These are phyloP conservation scores for Trichomonas tenax DNA, from an alignment of 208 protist species.

Conservation along the genomic window DNA sequence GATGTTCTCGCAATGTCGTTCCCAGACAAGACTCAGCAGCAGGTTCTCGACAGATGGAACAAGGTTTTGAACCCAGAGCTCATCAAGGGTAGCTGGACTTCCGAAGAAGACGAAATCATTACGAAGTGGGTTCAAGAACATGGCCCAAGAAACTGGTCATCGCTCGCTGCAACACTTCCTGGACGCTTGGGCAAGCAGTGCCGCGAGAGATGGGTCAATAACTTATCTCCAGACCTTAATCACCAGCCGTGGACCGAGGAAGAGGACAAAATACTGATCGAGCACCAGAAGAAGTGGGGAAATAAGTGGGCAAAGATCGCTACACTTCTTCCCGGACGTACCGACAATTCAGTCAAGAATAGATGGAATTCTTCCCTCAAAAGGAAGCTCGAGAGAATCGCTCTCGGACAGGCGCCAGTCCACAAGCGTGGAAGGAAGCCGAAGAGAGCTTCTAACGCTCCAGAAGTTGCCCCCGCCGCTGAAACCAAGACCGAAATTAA, in stretches of 20 bases:
- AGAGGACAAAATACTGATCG: neutral
- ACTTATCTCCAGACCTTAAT: neutral
- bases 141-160: neutral
- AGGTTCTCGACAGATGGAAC: neutral
- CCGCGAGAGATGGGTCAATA: neutral
- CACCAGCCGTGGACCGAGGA: neutral
- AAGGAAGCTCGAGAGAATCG: neutral
- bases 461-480: neutral
- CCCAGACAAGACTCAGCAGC: neutral
- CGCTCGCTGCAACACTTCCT: neutral
- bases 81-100: neutral
- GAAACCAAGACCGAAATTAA: neutral
- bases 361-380: neutral
- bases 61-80: slow-evolving; percentile 7
- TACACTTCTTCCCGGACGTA: neutral
- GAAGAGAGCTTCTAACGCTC: neutral
- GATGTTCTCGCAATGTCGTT: neutral
- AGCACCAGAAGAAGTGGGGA: neutral
- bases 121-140: slow-evolving; percentile 3
- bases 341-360: neutral
- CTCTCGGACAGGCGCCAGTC: neutral
- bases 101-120: neutral
- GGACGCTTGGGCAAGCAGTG: neutral
- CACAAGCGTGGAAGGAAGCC: slow-evolving; percentile 12
- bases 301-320: slow-evolving; percentile 15